Percentiles rank a stretch among this genome's conserved stretches.
These are phyloP conservation scores for Aspergillus sojae DNA, from an alignment of 2,329 filamentous ascomycete genomes.

Conservation along the genomic window DNA sequence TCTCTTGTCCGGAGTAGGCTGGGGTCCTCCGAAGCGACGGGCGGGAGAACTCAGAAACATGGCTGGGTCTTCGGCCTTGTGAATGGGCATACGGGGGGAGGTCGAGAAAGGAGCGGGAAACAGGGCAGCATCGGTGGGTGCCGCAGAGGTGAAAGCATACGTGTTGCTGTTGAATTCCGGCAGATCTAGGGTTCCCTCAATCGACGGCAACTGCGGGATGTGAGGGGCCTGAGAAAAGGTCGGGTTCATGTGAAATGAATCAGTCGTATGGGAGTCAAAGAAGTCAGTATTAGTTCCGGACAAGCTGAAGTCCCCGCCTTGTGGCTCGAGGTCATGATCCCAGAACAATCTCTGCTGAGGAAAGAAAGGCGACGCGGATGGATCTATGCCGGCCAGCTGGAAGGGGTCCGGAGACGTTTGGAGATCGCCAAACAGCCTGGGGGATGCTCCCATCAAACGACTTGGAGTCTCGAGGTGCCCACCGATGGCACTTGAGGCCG, in stretches of 20 bases:
- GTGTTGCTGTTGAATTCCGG: conserved; percentile 32
- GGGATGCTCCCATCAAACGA: conserved; percentile 47
- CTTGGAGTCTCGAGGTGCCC: conserved; percentile 49
- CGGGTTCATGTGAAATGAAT: conserved; percentile 23
- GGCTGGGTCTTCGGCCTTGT: conserved; percentile 48
- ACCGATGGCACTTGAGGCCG: conserved; percentile 25
- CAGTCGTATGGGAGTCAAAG: conserved; percentile 23
- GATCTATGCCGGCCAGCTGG: conserved; percentile 54
- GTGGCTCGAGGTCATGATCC: conserved; percentile 44
- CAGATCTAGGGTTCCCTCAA: conserved; percentile 38
- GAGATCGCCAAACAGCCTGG: conserved; percentile 54
- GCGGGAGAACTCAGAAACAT: conserved; percentile 54
- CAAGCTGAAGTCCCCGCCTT: conserved; percentile 20
- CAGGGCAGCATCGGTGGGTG: conserved; percentile 38
- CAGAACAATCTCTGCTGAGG: conserved; percentile 57
- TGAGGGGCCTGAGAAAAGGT: conserved; percentile 23
- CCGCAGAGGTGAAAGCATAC: conserved; percentile 33
- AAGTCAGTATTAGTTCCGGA: conserved; percentile 22
- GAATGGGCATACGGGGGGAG: conserved; percentile 44
- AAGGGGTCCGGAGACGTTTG: conserved; percentile 63
- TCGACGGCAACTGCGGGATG: conserved; percentile 40
- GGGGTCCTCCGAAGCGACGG: conserved; percentile 48
- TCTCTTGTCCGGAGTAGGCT: conserved; percentile 32
- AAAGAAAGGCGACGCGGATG: conserved; percentile 59
- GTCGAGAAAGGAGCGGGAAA: conserved; percentile 50